Percentiles rank a stretch among this genome's conserved stretches.
phyloP scores from a whole-genome alignment of 495 filamentous ascomycete genomes.

The Aspergillus sparsus region DNA sequence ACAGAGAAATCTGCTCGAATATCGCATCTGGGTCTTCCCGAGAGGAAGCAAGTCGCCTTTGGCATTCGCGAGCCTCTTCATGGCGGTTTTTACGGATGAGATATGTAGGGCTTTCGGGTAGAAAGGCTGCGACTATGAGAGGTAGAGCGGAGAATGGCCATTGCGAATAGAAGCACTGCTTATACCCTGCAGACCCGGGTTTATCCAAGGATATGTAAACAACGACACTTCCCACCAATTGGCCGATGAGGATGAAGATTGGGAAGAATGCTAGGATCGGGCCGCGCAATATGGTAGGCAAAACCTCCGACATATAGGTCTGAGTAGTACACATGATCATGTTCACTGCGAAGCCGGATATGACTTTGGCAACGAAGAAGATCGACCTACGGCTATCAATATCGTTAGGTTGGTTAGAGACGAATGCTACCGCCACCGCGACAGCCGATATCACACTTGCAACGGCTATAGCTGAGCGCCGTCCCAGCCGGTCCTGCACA shows the following conservation, averaged over 20 bases:
- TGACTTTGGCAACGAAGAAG: conserved; percentile 36
- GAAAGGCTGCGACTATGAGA: conserved; percentile 62
- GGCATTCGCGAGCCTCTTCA: conserved; percentile 53
- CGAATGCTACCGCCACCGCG: conserved; percentile 39
- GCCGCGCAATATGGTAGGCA: conserved; percentile 43
- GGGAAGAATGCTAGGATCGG: conserved; percentile 48
- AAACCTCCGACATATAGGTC: conserved; percentile 51
- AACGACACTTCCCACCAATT: conserved; percentile 46
- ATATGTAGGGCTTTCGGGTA: conserved; percentile 79
- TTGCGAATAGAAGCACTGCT: conserved; percentile 34
- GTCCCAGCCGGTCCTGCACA: conserved; percentile 45
- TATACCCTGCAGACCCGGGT: conserved; percentile 24
- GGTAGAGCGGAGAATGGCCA: conserved; percentile 49
- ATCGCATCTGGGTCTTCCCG: conserved; percentile 17
- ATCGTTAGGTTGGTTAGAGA: conserved; percentile 31
- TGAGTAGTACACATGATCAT: conserved; percentile 43
- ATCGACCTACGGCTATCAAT: conserved; percentile 33
- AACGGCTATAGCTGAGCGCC: conserved; percentile 37
- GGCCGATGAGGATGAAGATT: conserved; percentile 46
- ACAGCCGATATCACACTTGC: conserved; percentile 41
- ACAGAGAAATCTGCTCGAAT: conserved; percentile 26
- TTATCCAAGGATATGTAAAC: conserved; percentile 32
- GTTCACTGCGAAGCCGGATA: conserved; percentile 46
- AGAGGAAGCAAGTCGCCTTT: conserved; percentile 23
- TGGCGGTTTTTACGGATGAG: conserved; percentile 64